phyloP scores from a whole-genome alignment of 2,329 filamentous ascomycete genomes.

The Pseudogymnoascus sp. region DNA sequence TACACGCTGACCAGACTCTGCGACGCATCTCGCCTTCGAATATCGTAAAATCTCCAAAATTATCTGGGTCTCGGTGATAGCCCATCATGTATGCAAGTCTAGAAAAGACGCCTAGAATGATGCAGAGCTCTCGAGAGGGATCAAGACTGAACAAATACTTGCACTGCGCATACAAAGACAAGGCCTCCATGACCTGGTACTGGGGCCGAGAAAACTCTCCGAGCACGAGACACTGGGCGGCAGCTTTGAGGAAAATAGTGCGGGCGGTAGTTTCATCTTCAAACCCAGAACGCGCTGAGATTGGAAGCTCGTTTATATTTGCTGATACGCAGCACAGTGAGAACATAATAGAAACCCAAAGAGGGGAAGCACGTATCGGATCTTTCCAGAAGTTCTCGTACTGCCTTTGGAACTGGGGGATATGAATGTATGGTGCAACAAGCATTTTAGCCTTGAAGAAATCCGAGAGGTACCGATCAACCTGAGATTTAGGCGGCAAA shows the following conservation, averaged over 20 bases:
- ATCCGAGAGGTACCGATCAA: conserved; percentile 18
- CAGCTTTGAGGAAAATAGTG: conserved; percentile 15
- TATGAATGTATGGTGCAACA: conserved; percentile 20
- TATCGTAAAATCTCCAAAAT: conserved; percentile 17
- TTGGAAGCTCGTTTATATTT: conserved; percentile 1
- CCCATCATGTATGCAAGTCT: conserved; percentile 25
- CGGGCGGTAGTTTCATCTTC: background rate
- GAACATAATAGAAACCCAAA: conserved; percentile 24
- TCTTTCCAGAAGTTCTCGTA: conserved; percentile 21
- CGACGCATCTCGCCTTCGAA: conserved; percentile 28
- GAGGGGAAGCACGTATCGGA: conserved; percentile 13
- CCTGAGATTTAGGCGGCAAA: conserved; percentile 18
- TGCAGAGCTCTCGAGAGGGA: conserved; percentile 22
- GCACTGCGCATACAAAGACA: conserved; percentile 21
- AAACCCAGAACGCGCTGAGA: background rate
- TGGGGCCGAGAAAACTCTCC: conserved; percentile 23
- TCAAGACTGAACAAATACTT: conserved; percentile 24
- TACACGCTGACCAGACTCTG: conserved; percentile 23
- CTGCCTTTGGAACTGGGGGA: conserved; percentile 19
- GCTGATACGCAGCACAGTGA: conserved; percentile 19
- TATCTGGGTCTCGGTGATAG: conserved; percentile 24
- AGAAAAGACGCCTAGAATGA: conserved; percentile 22
- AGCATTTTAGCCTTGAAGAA: conserved; percentile 18
- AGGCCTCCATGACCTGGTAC: conserved; percentile 19
- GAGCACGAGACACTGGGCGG: conserved; percentile 21